Evolutionary conservation across 2,329 filamentous ascomycete species (phyloP).

Genomic region (Dactylellina leptospora): DNA sequence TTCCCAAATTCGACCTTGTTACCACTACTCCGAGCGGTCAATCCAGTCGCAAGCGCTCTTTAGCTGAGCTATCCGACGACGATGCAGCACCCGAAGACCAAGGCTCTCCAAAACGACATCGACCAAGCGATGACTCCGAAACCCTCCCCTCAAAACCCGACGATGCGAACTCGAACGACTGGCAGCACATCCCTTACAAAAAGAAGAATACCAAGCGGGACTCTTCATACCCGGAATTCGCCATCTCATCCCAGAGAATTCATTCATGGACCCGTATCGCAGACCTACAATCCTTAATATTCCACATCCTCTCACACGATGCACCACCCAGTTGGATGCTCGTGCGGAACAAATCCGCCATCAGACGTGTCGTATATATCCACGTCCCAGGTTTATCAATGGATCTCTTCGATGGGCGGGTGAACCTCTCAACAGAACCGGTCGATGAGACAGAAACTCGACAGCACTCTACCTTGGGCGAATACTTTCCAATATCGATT

Average conservation of each 20-base stretch:
- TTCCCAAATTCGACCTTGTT: slow-evolving; percentile 33
- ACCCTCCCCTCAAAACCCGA: background rate
- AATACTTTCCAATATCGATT: slow-evolving; percentile 57
- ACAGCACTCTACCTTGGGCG: slow-evolving; percentile 11
- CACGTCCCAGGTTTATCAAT: slow-evolving; percentile 93
- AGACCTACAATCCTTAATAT: slow-evolving; percentile 70
- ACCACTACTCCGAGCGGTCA: background rate
- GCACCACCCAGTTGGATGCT: slow-evolving; percentile 72
- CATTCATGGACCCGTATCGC: slow-evolving; percentile 71
- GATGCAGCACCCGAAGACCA: slow-evolving; percentile 1
- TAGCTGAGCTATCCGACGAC: slow-evolving; percentile 13
- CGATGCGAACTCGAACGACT: slow-evolving; percentile 18
- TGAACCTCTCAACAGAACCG: slow-evolving; percentile 58
- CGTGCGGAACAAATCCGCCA: slow-evolving; percentile 70
- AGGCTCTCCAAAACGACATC: slow-evolving; percentile 20
- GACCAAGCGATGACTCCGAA: background rate
- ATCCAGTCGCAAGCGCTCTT: slow-evolving; percentile 14
- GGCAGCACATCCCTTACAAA: slow-evolving; percentile 44
- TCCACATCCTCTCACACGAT: slow-evolving; percentile 75
- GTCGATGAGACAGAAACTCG: background rate
- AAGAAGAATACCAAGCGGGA: slow-evolving; percentile 55
- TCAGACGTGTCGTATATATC: slow-evolving; percentile 82
- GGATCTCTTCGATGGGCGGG: slow-evolving; percentile 79
- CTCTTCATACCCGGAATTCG: slow-evolving; percentile 56
- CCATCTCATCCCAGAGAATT: slow-evolving; percentile 62